Percentiles rank a stretch among this genome's conserved stretches.
Evolutionary conservation across 345 rosid species (phyloP).

Genomic region (Turnera subulata): DNA sequence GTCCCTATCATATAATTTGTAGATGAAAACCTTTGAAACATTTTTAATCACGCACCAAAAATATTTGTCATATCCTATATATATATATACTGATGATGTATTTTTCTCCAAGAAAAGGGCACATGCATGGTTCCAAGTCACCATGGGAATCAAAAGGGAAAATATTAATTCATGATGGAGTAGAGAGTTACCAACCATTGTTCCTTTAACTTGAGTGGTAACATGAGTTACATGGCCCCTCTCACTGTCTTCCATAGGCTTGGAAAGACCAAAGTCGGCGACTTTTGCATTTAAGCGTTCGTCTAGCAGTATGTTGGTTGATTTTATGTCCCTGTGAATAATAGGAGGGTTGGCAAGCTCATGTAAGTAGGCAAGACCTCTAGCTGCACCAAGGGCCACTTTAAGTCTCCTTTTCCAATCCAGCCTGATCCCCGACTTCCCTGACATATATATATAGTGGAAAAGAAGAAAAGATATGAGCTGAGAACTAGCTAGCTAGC

Average conservation of each 20-base stretch:
- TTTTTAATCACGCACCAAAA: neutral
- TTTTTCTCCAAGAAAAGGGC: neutral
- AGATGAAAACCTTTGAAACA: too few species aligned
- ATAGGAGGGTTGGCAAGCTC: conserved; percentile 95
- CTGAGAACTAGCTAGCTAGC: neutral
- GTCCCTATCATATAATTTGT: too few species aligned
- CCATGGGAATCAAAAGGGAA: too few species aligned
- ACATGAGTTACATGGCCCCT: conserved; percentile 73
- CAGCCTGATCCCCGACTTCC: conserved; percentile 67
- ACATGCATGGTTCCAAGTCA: too few species aligned
- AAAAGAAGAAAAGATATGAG: neutral
- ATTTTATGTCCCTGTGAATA: conserved; percentile 89
- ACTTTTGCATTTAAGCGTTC: conserved; percentile 79
- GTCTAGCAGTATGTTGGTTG: conserved; percentile 75
- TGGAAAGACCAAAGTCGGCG: conserved; percentile 92
- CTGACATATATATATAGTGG: conserved; percentile 43
- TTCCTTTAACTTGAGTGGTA: conserved; percentile 95
- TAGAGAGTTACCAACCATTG: conserved; percentile 56
- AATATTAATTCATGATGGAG: too few species aligned
- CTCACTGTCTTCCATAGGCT: conserved; percentile 52
- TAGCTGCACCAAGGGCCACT: conserved; percentile 74
- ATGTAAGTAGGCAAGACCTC: conserved; percentile 82
- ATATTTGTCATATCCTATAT: too few species aligned
- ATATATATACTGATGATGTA: too few species aligned
- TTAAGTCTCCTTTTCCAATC: conserved; percentile 81